Evolutionary conservation across 2,329 filamentous ascomycete genomes (phyloP).

Genomic region (Xylariaceae sp.): DNA sequence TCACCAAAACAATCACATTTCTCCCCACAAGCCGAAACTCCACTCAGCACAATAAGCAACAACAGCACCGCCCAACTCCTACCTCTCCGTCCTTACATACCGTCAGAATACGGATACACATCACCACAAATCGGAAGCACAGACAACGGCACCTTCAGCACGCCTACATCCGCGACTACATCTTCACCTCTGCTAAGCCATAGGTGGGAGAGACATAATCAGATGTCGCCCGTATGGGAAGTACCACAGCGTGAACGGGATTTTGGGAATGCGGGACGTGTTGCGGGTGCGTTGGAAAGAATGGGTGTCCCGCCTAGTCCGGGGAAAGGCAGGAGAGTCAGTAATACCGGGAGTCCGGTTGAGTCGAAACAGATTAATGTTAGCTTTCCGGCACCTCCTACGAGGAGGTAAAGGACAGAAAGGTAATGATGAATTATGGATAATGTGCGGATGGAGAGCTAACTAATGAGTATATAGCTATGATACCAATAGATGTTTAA

Average conservation of each 20-base stretch:
- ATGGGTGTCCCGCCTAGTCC: slow-evolving; percentile 18
- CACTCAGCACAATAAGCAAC: slow-evolving; percentile 30
- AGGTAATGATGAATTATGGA: no score
- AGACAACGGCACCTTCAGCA: slow-evolving; percentile 21
- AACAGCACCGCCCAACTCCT: slow-evolving; percentile 31
- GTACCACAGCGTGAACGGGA: slow-evolving; percentile 17
- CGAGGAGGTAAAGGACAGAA: slow-evolving; percentile 12
- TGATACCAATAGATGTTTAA: no score
- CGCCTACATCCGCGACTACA: slow-evolving; percentile 30
- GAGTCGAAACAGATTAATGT: slow-evolving; percentile 30
- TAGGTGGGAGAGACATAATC: slow-evolving; percentile 25
- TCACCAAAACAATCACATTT: slow-evolving; percentile 30
- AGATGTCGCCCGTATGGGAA: slow-evolving; percentile 25
- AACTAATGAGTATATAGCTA: no score
- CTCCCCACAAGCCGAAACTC: slow-evolving; percentile 30
- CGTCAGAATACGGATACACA: slow-evolving; percentile 28
- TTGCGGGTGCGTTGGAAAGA: slow-evolving; percentile 12
- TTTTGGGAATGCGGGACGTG: slow-evolving; percentile 3
- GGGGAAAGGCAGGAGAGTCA: slow-evolving; percentile 19
- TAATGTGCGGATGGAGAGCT: no score
- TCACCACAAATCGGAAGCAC: slow-evolving; percentile 18
- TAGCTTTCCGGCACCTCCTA: slow-evolving; percentile 28
- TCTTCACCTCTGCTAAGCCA: slow-evolving; percentile 30
- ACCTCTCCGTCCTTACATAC: slow-evolving; percentile 31
- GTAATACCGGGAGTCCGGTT: slow-evolving; percentile 29